Conservation (phyloP, 2,329 filamentous ascomycete genomes). For the Trichoderma arundinaceum region DNA sequence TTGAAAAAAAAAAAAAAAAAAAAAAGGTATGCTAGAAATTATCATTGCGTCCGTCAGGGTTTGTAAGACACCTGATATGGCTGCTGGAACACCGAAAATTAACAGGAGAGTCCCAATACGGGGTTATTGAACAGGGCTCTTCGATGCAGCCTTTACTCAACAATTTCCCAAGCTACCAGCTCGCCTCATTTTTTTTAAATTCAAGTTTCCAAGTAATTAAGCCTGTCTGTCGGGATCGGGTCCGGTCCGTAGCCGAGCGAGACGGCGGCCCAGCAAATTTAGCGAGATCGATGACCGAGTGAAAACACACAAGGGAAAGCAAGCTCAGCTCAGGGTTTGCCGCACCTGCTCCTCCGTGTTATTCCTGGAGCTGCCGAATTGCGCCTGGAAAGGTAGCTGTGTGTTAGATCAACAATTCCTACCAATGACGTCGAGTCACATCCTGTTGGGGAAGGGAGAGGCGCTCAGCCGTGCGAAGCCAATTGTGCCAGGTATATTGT, state of each 20-base stretch:
- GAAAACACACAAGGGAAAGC: neutral
- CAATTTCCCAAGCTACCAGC: no score
- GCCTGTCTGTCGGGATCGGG: neutral
- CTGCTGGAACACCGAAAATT: neutral
- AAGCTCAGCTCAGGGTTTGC: constrained; percentile 6
- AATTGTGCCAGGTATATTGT: constrained; percentile 22
- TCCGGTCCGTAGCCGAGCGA: neutral
- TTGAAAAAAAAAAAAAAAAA: no score
- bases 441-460: neutral
- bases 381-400: neutral
- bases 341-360: neutral
- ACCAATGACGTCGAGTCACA: constrained; percentile 5
- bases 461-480: constrained; percentile 15
- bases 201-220: neutral
- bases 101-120: no score
- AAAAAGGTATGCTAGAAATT: neutral
- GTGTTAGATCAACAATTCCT: neutral
- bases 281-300: constrained; percentile 2
- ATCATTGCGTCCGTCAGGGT: neutral
- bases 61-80: neutral
- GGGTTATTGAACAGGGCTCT: no score
- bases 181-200: no score
- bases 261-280: neutral
- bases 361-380: neutral
- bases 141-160: no score